phyloP scores from a whole-genome alignment of 768 basidiomycete genomes.

The Exsudoporus frostii region DNA sequence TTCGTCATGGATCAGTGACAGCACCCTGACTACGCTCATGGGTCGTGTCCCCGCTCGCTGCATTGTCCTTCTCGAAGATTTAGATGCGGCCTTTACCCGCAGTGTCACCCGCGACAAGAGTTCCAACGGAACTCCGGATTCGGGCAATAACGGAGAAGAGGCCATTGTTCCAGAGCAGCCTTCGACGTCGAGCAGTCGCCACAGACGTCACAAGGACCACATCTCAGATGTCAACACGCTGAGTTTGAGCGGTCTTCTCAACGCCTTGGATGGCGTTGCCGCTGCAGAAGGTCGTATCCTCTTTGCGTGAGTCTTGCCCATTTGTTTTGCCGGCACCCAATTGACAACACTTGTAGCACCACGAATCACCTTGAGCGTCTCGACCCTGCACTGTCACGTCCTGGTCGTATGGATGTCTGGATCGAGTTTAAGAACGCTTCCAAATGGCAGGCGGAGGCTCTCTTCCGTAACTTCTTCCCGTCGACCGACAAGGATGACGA shows the following conservation, averaged over 20 bases:
- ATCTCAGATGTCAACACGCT: constrained; percentile 79
- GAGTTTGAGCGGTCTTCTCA: constrained; percentile 76
- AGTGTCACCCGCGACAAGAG: constrained; percentile 64
- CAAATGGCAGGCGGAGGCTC: constrained; percentile 79
- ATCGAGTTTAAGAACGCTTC: constrained; percentile 87
- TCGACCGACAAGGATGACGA: constrained; percentile 54
- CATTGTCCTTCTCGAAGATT: constrained; percentile 86
- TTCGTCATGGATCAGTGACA: constrained; percentile 85
- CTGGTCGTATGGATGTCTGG: constrained; percentile 92
- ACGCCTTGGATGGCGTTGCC: constrained; percentile 83
- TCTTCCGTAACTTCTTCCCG: constrained; percentile 92
- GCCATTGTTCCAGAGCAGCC: constrained; percentile 28
- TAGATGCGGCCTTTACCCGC: constrained; percentile 85
- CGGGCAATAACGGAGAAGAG: constrained; percentile 34
- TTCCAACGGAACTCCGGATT: constrained; percentile 43
- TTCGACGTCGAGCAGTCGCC: constrained; percentile 36
- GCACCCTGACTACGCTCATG: constrained; percentile 82
- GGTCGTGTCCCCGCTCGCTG: constrained; percentile 81
- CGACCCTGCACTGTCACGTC: constrained; percentile 87
- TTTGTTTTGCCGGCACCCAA: neutral
- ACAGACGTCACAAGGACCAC: constrained; percentile 50
- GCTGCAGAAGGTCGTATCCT: constrained; percentile 85
- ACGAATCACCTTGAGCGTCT: constrained; percentile 90
- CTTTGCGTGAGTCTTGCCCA: constrained; percentile 66
- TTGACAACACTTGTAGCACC: constrained; percentile 45